These are phyloP conservation scores for Saraca asoca DNA, from an alignment of 331 rosid genomes.

Conservation along the genomic window DNA sequence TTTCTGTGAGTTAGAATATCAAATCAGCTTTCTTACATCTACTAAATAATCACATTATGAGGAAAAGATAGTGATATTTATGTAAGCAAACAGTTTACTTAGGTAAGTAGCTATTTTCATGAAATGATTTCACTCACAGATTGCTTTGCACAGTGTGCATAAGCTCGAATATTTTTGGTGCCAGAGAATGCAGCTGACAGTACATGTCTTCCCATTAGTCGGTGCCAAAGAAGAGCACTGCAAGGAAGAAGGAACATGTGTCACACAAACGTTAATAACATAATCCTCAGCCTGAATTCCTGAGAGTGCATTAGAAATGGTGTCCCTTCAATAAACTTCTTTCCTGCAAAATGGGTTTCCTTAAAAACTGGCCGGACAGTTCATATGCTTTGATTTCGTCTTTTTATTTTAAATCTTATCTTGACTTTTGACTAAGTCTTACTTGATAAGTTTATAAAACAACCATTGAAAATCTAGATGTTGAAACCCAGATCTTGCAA, in stretches of 20 bases:
- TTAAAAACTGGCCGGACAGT: background rate
- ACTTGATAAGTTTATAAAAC: too few relatives aligned
- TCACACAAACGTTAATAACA: constrained; percentile 1
- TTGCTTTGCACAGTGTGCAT: constrained; percentile 85
- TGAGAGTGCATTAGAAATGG: constrained; percentile 13
- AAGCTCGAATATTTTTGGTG: constrained; percentile 66
- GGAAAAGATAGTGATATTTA: too few relatives aligned
- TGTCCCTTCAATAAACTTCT: constrained; percentile 14
- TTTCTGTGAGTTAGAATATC: constrained; percentile 48
- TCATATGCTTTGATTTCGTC: too few relatives aligned
- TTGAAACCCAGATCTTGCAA: too few relatives aligned
- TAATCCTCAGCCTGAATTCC: background rate
- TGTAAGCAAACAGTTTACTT: too few relatives aligned
- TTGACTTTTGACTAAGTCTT: too few relatives aligned
- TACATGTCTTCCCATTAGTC: constrained; percentile 80
- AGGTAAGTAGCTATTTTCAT: too few relatives aligned
- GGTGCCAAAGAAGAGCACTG: constrained; percentile 96
- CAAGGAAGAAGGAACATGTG: constrained; percentile 22
- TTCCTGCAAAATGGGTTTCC: constrained; percentile 25
- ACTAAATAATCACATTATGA: background rate
- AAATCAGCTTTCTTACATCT: constrained; percentile 31
- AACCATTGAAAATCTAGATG: too few relatives aligned
- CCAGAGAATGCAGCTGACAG: constrained; percentile 64
- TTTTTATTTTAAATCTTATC: too few relatives aligned
- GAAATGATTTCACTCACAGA: constrained; percentile 57